Base-by-base conservation (phyloP, 495 filamentous ascomycete genomes). In the Penicillium desertorum region DNA sequence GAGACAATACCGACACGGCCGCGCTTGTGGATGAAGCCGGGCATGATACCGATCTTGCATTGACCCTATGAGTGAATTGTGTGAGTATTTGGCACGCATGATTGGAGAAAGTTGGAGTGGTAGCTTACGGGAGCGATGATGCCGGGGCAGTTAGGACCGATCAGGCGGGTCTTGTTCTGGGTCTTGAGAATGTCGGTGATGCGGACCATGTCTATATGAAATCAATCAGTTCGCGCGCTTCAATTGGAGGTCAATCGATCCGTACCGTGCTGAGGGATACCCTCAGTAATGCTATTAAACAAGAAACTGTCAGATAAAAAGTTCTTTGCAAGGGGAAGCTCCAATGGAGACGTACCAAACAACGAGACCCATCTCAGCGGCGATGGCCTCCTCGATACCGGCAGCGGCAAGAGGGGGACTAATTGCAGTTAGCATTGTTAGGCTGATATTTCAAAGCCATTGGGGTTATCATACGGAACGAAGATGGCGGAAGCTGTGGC, bases 41-140 rank as follows among this genome's bases (percentile, higher is more conserved):
- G 94, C 94, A 99, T 99, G 79, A 99, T 99, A 69, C 94, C 94
- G 72, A 99, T 99, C 81, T 99, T 99, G 85, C 94, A 99, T 87
- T 96, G 94, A 60, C 93, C 94, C 86, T 89, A 66, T 39, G 45
- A 46, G 62, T 58, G 64, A 59, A 20, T 46, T 36, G 17, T 42
- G 65, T 61, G 19, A 59, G 51, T 16, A 59, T 51, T 29, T 41
- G 5, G 25, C 41, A 37, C 22, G 25, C 25, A 19, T 20, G 14
- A 11, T 11, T 25, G 14, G 23, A 37, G 19, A 3, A 16, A 5
- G 22, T 42, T 23, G 49, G 37, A 45, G 14, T 51, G 43, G 14
- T 43, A 50, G 74, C 79, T 70, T 82, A 86, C 83, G 50, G 84
- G 83, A 65, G 94, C 94, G 69, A 99, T 99, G 76, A 99, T 93